A percentile compares a stretch with the other conserved stretches of the same genome.
Evolutionary conservation across 495 filamentous ascomycete genomes (phyloP).

Genomic region (Annulohypoxylon nitens): DNA sequence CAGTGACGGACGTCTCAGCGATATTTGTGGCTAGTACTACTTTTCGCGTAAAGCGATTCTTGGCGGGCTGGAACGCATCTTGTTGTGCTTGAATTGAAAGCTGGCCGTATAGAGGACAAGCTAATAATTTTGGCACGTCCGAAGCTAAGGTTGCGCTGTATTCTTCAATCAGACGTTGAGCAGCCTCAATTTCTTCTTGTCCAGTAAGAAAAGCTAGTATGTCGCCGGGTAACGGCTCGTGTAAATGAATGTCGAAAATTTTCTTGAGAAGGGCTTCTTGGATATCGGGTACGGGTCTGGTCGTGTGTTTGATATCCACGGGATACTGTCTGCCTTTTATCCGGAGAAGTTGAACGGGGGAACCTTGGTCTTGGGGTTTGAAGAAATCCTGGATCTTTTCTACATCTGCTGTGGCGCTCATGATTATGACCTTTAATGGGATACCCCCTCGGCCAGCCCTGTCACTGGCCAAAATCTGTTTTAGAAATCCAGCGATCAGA

Average conservation of each 20-base stretch:
- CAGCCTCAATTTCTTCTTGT: slow-evolving; percentile 88
- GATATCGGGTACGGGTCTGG: slow-evolving; percentile 83
- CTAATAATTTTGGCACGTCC: slow-evolving; percentile 76
- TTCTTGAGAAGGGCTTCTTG: slow-evolving; percentile 83
- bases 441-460: slow-evolving; percentile 73
- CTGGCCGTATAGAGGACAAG: slow-evolving; percentile 65
- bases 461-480: slow-evolving; percentile 73
- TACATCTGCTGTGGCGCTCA: slow-evolving; percentile 96
- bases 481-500: slow-evolving; percentile 87
- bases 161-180: slow-evolving; percentile 85
- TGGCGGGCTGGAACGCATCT: slow-evolving; percentile 82
- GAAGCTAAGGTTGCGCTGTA: slow-evolving; percentile 76
- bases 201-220: slow-evolving; percentile 94
- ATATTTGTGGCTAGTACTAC: slow-evolving; percentile 96
- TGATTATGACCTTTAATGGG: slow-evolving; percentile 88
- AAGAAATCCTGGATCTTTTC: slow-evolving; percentile 83
- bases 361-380: slow-evolving; percentile 46
- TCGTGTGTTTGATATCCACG: slow-evolving; percentile 81
- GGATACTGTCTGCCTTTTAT: slow-evolving; percentile 92
- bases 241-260: slow-evolving; percentile 90
- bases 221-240: slow-evolving; percentile 91
- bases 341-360: slow-evolving; percentile 67
- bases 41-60: slow-evolving; percentile 80
- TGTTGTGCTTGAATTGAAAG: slow-evolving; percentile 80
- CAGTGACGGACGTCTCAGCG: slow-evolving; percentile 96